These are phyloP conservation scores for Lablab purpureus DNA, from an alignment of 306 rosid genomes.

Conservation along the genomic window DNA sequence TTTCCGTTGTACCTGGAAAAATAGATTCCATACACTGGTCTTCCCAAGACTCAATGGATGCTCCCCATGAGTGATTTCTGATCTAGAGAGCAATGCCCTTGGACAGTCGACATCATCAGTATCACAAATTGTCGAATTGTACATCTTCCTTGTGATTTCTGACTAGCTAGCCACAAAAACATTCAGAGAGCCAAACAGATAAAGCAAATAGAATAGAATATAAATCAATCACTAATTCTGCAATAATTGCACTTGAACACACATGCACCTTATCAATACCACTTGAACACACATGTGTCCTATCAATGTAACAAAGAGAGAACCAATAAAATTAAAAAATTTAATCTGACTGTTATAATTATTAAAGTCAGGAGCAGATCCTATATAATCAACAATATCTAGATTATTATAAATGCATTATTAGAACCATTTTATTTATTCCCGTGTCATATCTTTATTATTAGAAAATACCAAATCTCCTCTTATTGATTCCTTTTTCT, in stretches of 20 bases:
- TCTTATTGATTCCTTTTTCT: too few relatives aligned
- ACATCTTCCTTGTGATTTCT: conserved; percentile 90
- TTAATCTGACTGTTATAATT: neutral
- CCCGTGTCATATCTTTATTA: too few relatives aligned
- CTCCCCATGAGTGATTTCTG: conserved; percentile 88
- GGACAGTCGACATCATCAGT: conserved; percentile 63
- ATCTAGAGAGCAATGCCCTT: conserved; percentile 83
- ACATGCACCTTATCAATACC: neutral
- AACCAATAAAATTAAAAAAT: conserved; percentile 17
- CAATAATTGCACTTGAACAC: conserved; percentile 32
- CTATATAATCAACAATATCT: too few relatives aligned
- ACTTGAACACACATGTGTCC: neutral
- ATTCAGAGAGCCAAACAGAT: conserved; percentile 72
- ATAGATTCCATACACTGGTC: conserved; percentile 96
- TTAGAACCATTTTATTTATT: too few relatives aligned
- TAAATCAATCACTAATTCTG: conserved; percentile 38
- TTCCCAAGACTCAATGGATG: conserved; percentile 99
- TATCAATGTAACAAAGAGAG: neutral
- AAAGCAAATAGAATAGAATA: conserved; percentile 30
- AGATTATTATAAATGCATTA: too few relatives aligned
- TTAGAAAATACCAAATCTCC: too few relatives aligned
- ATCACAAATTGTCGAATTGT: conserved; percentile 60
- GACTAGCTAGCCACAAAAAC: conserved; percentile 98
- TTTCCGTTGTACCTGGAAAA: conserved; percentile 77
- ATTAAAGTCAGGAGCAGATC: too few relatives aligned